Percentiles rank a stretch among this genome's conserved stretches.
Conservation (phyloP, 768 basidiomycete genomes). For the Lentinula sp. region DNA sequence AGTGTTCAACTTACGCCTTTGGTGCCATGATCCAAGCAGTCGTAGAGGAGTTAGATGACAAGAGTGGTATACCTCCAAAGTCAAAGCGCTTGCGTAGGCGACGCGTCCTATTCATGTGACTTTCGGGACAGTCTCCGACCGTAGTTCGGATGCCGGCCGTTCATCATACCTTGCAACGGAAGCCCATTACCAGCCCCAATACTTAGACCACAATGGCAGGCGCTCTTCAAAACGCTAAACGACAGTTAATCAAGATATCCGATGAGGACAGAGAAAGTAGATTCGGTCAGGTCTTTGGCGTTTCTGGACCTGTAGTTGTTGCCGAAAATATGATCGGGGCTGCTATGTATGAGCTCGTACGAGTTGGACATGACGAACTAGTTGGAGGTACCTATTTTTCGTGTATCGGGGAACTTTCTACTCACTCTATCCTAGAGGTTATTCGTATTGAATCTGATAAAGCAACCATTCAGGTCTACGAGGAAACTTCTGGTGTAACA, state of each 20-base stretch:
- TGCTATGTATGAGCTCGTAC: constrained; percentile 97
- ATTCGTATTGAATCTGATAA: constrained; percentile 98
- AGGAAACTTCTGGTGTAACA: constrained; percentile 98
- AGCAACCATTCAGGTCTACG: constrained; percentile 98
- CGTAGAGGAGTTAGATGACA: constrained; percentile 16
- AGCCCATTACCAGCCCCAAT: constrained; percentile 9
- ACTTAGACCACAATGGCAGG: constrained; percentile 70
- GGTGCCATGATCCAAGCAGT: constrained; percentile 67
- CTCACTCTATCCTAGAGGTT: constrained; percentile 61
- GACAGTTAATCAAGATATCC: constrained; percentile 78
- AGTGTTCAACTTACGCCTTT: constrained; percentile 69
- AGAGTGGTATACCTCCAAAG: background rate
- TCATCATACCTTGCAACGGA: background rate
- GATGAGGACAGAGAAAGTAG: constrained; percentile 88
- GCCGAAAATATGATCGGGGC: constrained; percentile 94
- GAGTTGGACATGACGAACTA: constrained; percentile 97
- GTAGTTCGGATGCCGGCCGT: background rate
- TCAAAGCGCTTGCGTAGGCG: background rate
- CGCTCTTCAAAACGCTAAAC: constrained; percentile 86
- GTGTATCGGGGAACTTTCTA: background rate
- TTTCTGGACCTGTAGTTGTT: constrained; percentile 97
- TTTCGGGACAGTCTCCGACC: background rate
- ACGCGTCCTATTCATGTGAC: constrained; percentile 4
- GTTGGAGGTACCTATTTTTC: constrained; percentile 70
- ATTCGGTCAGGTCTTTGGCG: constrained; percentile 88